Evolutionary conservation across 2,329 filamentous ascomycete species (phyloP).

Genomic region (Fusarium armeniacum): DNA sequence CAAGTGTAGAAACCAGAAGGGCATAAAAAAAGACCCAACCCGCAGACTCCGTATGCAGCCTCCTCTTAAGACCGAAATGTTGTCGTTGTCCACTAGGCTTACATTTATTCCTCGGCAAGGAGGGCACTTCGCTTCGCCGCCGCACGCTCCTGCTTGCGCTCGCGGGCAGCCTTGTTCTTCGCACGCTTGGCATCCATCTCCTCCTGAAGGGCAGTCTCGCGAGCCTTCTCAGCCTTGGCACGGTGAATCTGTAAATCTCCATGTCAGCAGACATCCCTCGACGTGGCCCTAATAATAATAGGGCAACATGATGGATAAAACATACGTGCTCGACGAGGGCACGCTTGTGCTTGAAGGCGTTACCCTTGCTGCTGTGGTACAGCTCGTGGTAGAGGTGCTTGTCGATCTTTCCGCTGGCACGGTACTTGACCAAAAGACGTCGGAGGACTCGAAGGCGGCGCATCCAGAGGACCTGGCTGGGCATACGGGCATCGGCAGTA

Average conservation of each 20-base stretch:
- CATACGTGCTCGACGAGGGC: conserved; percentile 99
- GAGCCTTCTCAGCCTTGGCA: conserved; percentile 99
- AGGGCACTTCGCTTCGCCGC: conserved; percentile 90
- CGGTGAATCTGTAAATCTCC: conserved; percentile 85
- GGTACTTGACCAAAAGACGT: conserved; percentile 99
- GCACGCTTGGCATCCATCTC: conserved; percentile 99
- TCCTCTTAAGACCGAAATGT: conserved; percentile 65
- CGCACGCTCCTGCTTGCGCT: conserved; percentile 95
- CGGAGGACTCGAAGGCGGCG: conserved; percentile 99
- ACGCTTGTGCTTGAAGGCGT: conserved; percentile 99
- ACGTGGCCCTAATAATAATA: conserved; percentile 1
- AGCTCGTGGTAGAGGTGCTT: conserved; percentile 99
- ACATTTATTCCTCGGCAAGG: conserved; percentile 74
- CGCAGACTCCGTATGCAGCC: conserved; percentile 73
- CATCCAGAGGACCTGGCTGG: conserved; percentile 99
- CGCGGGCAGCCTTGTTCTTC: conserved; percentile 99
- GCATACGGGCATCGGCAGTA: conserved; percentile 99
- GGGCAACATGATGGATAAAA: conserved; percentile 53
- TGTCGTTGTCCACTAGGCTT: conserved; percentile 62
- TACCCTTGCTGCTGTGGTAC: conserved; percentile 99
- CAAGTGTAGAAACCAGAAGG: conserved; percentile 64
- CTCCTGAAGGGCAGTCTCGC: conserved; percentile 96
- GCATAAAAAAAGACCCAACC: conserved; percentile 67
- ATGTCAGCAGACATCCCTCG: conserved; percentile 36
- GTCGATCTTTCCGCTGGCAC: conserved; percentile 99